Evolutionary conservation across 352 stramenopile species (phyloP).

Genomic region (Phytopythium ostracodes): DNA sequence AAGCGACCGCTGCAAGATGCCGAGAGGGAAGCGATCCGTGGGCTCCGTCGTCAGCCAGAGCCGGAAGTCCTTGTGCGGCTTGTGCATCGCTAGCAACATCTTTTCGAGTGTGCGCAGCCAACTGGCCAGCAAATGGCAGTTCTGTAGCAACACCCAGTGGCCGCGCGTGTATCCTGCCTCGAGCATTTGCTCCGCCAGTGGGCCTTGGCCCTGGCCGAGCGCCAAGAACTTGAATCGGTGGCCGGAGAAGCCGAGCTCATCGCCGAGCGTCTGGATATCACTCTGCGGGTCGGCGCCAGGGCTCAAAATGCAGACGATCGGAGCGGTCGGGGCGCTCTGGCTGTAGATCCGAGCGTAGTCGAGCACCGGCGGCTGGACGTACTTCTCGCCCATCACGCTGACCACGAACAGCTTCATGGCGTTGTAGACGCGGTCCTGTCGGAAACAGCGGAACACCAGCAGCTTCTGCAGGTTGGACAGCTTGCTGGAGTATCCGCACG

Average conservation of each 20-base stretch:
- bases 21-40: conserved; percentile 93
- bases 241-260: conserved; percentile 89
- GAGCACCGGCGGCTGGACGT: conserved; percentile 92
- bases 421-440: conserved; percentile 95
- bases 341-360: conserved; percentile 93
- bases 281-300: conserved; percentile 92
- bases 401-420: conserved; percentile 95
- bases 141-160: conserved; percentile 93
- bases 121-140: conserved; percentile 93
- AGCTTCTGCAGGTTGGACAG: conserved; percentile 89
- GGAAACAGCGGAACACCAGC: conserved; percentile 92
- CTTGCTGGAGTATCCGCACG: conserved; percentile 71
- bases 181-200: conserved; percentile 93
- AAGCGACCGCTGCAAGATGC: conserved; percentile 92
- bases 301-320: conserved; percentile 95
- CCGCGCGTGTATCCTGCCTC: conserved; percentile 83
- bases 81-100: conserved; percentile 88
- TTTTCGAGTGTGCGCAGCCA: conserved; percentile 94
- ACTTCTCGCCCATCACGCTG: conserved; percentile 90
- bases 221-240: conserved; percentile 94
- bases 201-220: conserved; percentile 92
- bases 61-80: conserved; percentile 93
- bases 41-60: conserved; percentile 95
- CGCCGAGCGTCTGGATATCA: conserved; percentile 91
- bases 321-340: conserved; percentile 79